Evolutionary conservation across 2,329 filamentous ascomycete genomes (phyloP).

Genomic region (Rutstroemia sp.): DNA sequence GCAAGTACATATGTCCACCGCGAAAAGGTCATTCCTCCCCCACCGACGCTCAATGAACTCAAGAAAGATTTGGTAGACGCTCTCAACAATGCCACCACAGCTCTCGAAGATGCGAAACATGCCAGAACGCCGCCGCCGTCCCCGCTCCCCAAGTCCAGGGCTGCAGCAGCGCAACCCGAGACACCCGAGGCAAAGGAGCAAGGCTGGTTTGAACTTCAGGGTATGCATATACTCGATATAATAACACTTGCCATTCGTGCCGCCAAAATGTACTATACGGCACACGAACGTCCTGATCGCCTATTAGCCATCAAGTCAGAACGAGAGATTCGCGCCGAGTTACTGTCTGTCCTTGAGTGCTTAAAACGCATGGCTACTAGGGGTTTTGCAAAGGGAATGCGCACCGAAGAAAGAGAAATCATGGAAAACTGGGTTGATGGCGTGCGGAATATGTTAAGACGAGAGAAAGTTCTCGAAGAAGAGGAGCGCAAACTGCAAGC

Average conservation of each 20-base stretch:
- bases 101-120: conserved; percentile 51
- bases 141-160: conserved; percentile 14
- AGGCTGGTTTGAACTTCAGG: conserved; percentile 81
- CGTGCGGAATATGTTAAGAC: conserved; percentile 67
- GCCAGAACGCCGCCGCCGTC: conserved; percentile 22
- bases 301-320: conserved; percentile 84
- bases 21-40: conserved; percentile 72
- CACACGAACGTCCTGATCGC: conserved; percentile 79
- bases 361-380: conserved; percentile 86
- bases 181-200: conserved; percentile 30
- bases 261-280: conserved; percentile 93
- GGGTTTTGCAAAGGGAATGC: conserved; percentile 77
- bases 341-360: conserved; percentile 81
- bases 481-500: conserved; percentile 58
- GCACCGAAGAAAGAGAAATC: conserved; percentile 65
- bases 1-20: conserved; percentile 91
- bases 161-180: conserved; percentile 21
- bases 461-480: conserved; percentile 71
- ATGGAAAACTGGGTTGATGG: conserved; percentile 75
- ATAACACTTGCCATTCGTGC: conserved; percentile 93
- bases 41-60: conserved; percentile 74
- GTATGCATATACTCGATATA: conserved; percentile 85
- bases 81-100: conserved; percentile 61
- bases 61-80: conserved; percentile 61
- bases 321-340: conserved; percentile 72